A percentile compares a stretch with the other conserved stretches of the same genome.
Evolutionary conservation across 768 basidiomycete genomes (phyloP).

Genomic region (Mycena kentingensis): DNA sequence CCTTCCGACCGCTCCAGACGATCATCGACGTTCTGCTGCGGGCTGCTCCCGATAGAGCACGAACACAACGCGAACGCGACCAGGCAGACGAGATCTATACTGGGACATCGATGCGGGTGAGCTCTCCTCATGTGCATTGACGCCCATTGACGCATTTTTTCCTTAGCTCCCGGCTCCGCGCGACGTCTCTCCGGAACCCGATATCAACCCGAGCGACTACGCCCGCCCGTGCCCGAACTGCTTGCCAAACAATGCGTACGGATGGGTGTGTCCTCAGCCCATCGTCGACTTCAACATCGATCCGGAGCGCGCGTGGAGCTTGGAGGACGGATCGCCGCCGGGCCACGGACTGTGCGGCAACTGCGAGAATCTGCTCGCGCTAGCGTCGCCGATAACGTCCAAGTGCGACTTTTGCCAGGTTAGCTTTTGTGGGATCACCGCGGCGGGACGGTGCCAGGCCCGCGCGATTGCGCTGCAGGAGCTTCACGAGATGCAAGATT

Average conservation of each 20-base stretch:
- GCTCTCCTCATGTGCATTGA: slow-evolving; percentile 26
- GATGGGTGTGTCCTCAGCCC: slow-evolving; percentile 82
- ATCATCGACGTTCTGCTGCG: slow-evolving; percentile 74
- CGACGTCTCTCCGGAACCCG: slow-evolving; percentile 76
- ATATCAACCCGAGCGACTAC: slow-evolving; percentile 65
- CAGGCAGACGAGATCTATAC: slow-evolving; percentile 85
- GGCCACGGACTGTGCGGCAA: slow-evolving; percentile 83
- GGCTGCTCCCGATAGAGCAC: slow-evolving; percentile 66
- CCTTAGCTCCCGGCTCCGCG: slow-evolving; percentile 72
- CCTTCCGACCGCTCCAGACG: slow-evolving; percentile 72
- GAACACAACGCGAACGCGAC: slow-evolving; percentile 67
- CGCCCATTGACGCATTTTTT: slow-evolving; percentile 2
- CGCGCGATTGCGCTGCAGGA: slow-evolving; percentile 58
- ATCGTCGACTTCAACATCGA: slow-evolving; percentile 71
- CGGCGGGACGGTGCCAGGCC: slow-evolving; percentile 74
- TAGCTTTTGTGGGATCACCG: slow-evolving; percentile 79
- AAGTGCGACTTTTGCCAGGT: slow-evolving; percentile 84
- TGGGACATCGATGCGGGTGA: slow-evolving; percentile 64
- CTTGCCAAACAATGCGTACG: slow-evolving; percentile 63
- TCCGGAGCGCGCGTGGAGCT: slow-evolving; percentile 71
- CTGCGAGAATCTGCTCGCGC: slow-evolving; percentile 77
- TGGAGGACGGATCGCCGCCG: slow-evolving; percentile 77
- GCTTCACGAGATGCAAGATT: slow-evolving; percentile 66
- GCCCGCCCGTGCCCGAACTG: slow-evolving; percentile 84
- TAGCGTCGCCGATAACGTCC: slow-evolving; percentile 73